Evolutionary conservation across 179 eudicot species (phyloP).

Genomic region (Beta lomatogona): DNA sequence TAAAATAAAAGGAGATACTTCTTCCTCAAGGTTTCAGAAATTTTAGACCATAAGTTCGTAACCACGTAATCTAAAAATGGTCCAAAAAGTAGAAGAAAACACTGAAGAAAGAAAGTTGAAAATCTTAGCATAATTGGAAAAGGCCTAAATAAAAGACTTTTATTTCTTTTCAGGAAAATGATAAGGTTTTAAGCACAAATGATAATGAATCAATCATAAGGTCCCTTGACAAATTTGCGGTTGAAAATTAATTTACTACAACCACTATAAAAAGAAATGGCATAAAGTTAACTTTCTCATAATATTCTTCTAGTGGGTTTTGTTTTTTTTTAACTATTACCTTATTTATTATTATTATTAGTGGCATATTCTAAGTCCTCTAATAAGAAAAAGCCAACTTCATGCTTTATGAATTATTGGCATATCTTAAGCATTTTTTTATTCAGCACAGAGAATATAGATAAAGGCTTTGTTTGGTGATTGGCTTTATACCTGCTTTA

Average conservation of each 20-base stretch:
- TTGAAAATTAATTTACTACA: background rate
- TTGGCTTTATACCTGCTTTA: no score
- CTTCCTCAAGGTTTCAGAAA: background rate
- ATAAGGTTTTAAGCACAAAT: no score
- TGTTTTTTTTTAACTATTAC: no score
- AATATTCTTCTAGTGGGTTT: slow-evolving; percentile 21
- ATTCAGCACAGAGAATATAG: no score
- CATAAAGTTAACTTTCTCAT: slow-evolving; percentile 25
- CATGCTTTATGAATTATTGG: no score
- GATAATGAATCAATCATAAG: background rate
- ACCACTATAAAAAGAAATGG: background rate
- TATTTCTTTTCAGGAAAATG: background rate
- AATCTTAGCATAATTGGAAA: background rate
- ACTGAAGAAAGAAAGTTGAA: background rate
- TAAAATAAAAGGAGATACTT: background rate
- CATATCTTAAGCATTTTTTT: no score
- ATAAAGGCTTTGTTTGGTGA: no score
- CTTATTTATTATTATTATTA: no score
- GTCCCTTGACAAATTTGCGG: slow-evolving; percentile 7
- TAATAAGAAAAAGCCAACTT: no score
- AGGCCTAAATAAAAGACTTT: background rate
- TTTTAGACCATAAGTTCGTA: background rate
- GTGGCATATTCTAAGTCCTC: no score
- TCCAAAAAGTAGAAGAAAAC: background rate
- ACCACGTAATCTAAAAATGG: background rate